A percentile compares a stretch with the other conserved stretches of the same genome.
Evolutionary conservation across 2,329 filamentous ascomycete species (phyloP).

Genomic region (Microdochium bolleyi): DNA sequence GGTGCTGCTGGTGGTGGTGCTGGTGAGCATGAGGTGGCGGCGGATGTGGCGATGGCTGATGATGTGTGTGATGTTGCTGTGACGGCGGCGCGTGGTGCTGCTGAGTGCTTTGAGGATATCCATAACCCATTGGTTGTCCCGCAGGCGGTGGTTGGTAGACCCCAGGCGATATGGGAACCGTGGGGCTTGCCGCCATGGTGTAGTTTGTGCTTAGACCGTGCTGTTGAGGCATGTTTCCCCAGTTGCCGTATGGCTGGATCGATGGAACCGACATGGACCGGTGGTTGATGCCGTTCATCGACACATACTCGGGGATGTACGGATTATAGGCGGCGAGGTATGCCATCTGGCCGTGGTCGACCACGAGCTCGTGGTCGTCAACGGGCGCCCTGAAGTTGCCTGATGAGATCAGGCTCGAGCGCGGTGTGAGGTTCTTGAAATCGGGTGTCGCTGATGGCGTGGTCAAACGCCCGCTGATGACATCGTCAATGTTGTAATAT

Average conservation of each 20-base stretch:
- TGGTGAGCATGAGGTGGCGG: background rate
- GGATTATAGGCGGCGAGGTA: background rate
- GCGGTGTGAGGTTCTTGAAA: constrained; percentile 43
- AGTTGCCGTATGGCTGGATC: background rate
- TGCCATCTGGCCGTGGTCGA: constrained; percentile 1
- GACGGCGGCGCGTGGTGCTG: background rate
- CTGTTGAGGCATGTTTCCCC: background rate
- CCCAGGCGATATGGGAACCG: background rate
- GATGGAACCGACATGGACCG: constrained; percentile 5
- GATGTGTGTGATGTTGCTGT: background rate
- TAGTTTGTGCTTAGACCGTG: background rate
- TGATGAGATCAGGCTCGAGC: constrained; percentile 47
- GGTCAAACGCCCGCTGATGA: constrained; percentile 50
- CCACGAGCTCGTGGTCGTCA: constrained; percentile 34
- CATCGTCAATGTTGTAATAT: constrained; percentile 79
- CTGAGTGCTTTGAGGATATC: background rate
- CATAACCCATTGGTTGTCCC: background rate
- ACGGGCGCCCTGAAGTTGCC: constrained; percentile 62
- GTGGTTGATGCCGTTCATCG: background rate
- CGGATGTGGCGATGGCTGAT: background rate
- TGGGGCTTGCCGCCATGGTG: background rate
- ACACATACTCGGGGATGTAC: background rate
- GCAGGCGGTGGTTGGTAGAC: background rate
- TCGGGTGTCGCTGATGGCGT: constrained; percentile 48
- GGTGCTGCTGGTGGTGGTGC: background rate